phyloP scores from a whole-genome alignment of 495 filamentous ascomycete genomes.

The Aspergillus conjunctus region DNA sequence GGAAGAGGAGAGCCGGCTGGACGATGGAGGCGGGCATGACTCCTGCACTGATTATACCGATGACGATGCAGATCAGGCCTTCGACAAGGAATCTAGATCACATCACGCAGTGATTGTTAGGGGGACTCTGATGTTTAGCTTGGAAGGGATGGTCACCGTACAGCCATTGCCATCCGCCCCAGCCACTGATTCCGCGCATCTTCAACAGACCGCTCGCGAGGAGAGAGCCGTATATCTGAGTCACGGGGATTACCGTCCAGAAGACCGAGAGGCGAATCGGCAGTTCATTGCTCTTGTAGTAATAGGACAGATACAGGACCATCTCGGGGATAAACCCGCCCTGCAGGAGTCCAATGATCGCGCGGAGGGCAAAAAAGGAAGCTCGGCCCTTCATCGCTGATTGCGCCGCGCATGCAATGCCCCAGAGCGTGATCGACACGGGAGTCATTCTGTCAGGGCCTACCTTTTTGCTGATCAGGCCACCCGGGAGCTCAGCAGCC shows the following conservation, averaged over 20 bases:
- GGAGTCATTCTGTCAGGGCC: conserved; percentile 76
- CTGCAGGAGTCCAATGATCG: conserved; percentile 63
- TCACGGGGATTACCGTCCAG: conserved; percentile 40
- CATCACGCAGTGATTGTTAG: conserved; percentile 2
- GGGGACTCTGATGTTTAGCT: not conserved
- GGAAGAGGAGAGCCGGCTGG: conserved; percentile 12
- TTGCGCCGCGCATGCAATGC: conserved; percentile 59
- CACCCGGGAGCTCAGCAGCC: conserved; percentile 63
- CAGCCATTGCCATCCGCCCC: conserved; percentile 54
- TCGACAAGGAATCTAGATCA: conserved; percentile 9
- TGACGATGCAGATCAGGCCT: conserved; percentile 13
- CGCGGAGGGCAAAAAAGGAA: conserved; percentile 60
- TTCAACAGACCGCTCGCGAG: conserved; percentile 53
- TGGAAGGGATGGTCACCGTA: conserved; percentile 36
- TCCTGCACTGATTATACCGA: conserved; percentile 11
- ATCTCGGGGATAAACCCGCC: conserved; percentile 53
- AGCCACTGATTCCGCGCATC: conserved; percentile 52
- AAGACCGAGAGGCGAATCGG: conserved; percentile 53
- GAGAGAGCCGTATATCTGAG: conserved; percentile 49
- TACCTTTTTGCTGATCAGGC: conserved; percentile 54
- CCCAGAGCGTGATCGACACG: conserved; percentile 67
- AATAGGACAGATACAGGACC: conserved; percentile 56
- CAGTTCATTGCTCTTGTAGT: conserved; percentile 54
- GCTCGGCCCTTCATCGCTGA: conserved; percentile 55
- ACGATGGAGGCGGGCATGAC: conserved; percentile 13